Percentiles rank a stretch among this genome's conserved stretches.
phyloP scores from a whole-genome alignment of 371 early-diverging fungal genomes.

The Dinochytrium kinnereticum region DNA sequence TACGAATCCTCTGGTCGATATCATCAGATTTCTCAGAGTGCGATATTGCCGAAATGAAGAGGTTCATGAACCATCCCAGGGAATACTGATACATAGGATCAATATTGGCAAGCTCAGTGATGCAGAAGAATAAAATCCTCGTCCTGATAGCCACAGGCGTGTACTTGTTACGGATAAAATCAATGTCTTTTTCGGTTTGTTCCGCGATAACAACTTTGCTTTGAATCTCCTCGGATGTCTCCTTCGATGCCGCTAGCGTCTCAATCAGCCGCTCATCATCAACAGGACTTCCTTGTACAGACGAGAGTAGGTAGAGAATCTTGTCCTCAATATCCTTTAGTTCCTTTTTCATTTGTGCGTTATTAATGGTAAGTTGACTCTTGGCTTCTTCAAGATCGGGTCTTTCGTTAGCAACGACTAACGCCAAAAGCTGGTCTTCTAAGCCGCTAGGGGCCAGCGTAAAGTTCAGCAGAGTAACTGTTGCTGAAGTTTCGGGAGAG shows the following conservation, averaged over 20 bases:
- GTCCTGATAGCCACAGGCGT: constrained; percentile 62
- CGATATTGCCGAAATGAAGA: constrained; percentile 57
- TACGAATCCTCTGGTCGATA: constrained; percentile 52
- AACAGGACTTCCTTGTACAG: constrained; percentile 67
- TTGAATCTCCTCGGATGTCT: constrained; percentile 64
- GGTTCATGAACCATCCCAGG: constrained; percentile 65
- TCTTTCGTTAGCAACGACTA: constrained; percentile 65
- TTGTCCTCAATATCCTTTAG: constrained; percentile 69
- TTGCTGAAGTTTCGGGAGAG: constrained; percentile 64
- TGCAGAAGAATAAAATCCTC: constrained; percentile 66
- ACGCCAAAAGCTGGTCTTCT: constrained; percentile 64
- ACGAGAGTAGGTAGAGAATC: constrained; percentile 64
- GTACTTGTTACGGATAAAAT: constrained; percentile 60
- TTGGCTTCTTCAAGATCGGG: constrained; percentile 68
- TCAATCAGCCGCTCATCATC: constrained; percentile 70
- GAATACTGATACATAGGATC: constrained; percentile 73
- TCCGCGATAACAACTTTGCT: constrained; percentile 63
- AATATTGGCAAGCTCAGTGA: constrained; percentile 61
- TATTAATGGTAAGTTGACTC: constrained; percentile 59
- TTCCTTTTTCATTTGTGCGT: constrained; percentile 66
- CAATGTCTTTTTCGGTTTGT: constrained; percentile 64
- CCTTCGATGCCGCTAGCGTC: constrained; percentile 64
- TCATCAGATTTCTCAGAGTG: constrained; percentile 61
- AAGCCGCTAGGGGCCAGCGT: constrained; percentile 63
- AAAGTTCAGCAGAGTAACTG: constrained; percentile 63